Evolutionary conservation across 495 filamentous ascomycete species (phyloP), one percentile per base, ranked within the genome.

Genomic region (Immersiella caudata): DNA sequence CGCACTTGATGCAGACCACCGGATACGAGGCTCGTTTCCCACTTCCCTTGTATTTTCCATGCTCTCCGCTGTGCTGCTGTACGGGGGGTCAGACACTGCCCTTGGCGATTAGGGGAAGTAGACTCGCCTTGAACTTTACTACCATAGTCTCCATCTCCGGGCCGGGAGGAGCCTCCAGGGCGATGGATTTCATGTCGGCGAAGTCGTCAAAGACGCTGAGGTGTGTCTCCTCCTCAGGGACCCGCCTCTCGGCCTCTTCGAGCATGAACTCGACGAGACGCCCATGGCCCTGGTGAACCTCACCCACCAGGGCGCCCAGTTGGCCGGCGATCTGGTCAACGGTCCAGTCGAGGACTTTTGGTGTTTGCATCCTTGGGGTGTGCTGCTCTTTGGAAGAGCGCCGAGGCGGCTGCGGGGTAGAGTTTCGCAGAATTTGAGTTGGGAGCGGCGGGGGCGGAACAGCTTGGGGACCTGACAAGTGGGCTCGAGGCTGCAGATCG

Each of bases 101-200:
- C 1, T n/a, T 22, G 16, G 29, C 12, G 25, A 4, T 0, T 9
- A 18, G 3, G 33, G 16, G 9, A 24, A 16, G 25, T 57, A 12
- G 16, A 64, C 76, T 68, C 46, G 80, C 77, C 80, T 84, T 84
- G 14, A 79, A 75, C 52, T 75, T 79, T 6, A 80, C 73, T 29
- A 68, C 67, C 66, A 80, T 78, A 29, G 73, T 73, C 51, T 76
- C 62, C 12, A 58, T 26, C 18, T 40, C 65, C 6, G 8, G 14
- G 0, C 58, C 54, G 14, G 22, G 60, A 0, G 24, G 67, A 67
- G 4, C 6, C n/a, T 75, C 70, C 7, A 68, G 6, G 1, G 63
- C 54, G 6, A 65, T 60, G 0, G 78, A 70, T 46, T 74, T 74
- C 71, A 82, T 75, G 51, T 73, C 74, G 7, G 78, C 75, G 62